Evolutionary conservation across 83 land plant species (phyloP).

Genomic region (Picea abies): DNA sequence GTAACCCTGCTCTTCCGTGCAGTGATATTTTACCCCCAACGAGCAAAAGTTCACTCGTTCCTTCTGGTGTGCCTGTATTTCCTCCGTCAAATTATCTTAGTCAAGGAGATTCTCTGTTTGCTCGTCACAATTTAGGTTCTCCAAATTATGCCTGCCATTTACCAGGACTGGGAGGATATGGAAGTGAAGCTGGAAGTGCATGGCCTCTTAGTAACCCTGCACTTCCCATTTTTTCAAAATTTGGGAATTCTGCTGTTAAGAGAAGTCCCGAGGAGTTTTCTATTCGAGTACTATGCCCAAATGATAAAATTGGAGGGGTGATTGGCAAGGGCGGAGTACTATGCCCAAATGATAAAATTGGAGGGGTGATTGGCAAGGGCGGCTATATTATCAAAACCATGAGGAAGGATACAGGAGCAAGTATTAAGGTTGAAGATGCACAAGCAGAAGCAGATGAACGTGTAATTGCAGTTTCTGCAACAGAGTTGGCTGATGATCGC

Average conservation of each 20-base stretch:
- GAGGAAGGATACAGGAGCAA: slow-evolving; percentile 34
- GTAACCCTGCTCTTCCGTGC: no score
- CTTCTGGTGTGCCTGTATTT: slow-evolving; percentile 33
- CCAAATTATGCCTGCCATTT: slow-evolving; percentile 27
- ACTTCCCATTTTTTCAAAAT: slow-evolving; percentile 34
- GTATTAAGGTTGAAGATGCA: slow-evolving; percentile 39
- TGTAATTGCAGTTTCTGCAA: no score
- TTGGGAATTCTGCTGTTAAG: background rate
- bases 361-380: no score
- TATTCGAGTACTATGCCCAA: background rate
- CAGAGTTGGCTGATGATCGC: no score
- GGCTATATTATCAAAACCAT: slow-evolving; percentile 57
- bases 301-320: no score
- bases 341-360: no score
- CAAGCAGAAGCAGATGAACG: slow-evolving; percentile 42
- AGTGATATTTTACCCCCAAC: slow-evolving; percentile 24
- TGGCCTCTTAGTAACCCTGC: slow-evolving; percentile 38
- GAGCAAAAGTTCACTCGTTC: background rate
- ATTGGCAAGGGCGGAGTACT: slow-evolving; percentile 18
- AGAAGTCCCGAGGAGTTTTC: slow-evolving; percentile 43
- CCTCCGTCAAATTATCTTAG: slow-evolving; percentile 36
- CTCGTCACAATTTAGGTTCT: background rate
- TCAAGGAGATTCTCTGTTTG: background rate
- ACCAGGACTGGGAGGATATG: no score
- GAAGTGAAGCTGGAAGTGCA: no score